Base-by-base conservation (phyloP, 2,329 filamentous ascomycete species). In the Clonostachys byssicola region DNA sequence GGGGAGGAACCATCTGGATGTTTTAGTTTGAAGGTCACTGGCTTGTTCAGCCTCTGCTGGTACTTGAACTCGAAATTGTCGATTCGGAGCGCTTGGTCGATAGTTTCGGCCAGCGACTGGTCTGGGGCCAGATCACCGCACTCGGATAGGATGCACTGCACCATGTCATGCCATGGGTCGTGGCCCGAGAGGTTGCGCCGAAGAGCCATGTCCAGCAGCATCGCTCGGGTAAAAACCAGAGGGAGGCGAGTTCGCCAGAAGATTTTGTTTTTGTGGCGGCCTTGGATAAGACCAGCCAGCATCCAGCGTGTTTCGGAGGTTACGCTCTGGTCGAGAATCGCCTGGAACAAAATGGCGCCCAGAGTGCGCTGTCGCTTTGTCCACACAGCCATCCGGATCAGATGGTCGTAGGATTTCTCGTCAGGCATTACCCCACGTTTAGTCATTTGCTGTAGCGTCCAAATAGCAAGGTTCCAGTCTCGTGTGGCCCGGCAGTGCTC, bases 351-450 rank as follows among this genome's bases (percentile, higher is more conserved):
- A 16, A 61, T 40, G 34, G 57, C 56, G 36, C 60, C 62, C 2
- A 68, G 56, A 18, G 60, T 56, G 44, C 56, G 52, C 10, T 61
- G 54, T 17, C 65, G 60, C 38, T 59, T 60, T 4, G 60, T 51
- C 16, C 46, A 50, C 51, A 66, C 60, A 13, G 67, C 65, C 20
- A 73, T 56, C 7, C 56, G 50, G 48, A 72, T 66, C 42, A 78
- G 64, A 12, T 60, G 51, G 35, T 62, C 51, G 53, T 70, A 74
- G 1, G 66, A 67, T 13, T 56, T 40, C 6, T 52, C 45, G 48
- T 68, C 57, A 12, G 62, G 61, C 20, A 56, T 47, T 40, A 54
- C 52, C 12, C 51, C 46, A 5, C 51, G 42, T 23, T 59, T 46
- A 30, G 55, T 48, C 13, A 60, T 51, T 14, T 53, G 55, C 20